These are phyloP conservation scores for Hymenoscyphus linearis DNA, from an alignment of 2,329 filamentous ascomycete genomes.

Conservation along the genomic window DNA sequence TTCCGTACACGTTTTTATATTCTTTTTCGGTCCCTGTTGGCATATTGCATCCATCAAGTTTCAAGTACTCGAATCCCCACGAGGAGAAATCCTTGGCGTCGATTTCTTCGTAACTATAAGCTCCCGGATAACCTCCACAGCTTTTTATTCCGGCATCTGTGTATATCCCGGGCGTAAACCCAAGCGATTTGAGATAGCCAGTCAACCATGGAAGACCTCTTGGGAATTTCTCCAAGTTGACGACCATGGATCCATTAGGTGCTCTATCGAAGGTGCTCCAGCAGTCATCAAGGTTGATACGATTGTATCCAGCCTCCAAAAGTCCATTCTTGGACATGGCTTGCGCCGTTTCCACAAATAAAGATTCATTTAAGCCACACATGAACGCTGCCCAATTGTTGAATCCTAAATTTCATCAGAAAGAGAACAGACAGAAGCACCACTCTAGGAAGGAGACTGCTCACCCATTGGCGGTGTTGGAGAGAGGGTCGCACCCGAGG, in stretches of 20 bases:
- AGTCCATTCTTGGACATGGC: slow-evolving; percentile 44
- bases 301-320: slow-evolving; percentile 47
- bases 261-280: slow-evolving; percentile 44
- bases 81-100: slow-evolving; percentile 49
- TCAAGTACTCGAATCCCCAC: slow-evolving; percentile 57
- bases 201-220: slow-evolving; percentile 52
- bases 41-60: slow-evolving; percentile 53
- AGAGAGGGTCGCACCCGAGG: slow-evolving; percentile 23
- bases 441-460: neutral
- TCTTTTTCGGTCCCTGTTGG: slow-evolving; percentile 32
- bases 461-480: slow-evolving; percentile 42
- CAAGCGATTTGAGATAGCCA: slow-evolving; percentile 49
- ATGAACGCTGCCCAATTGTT: slow-evolving; percentile 46
- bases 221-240: slow-evolving; percentile 49
- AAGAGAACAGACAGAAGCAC: neutral
- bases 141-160: slow-evolving; percentile 42
- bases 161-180: slow-evolving; percentile 60
- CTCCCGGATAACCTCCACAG: slow-evolving; percentile 53
- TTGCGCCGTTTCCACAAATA: slow-evolving; percentile 43
- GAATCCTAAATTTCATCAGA: slow-evolving; percentile 30
- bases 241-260: slow-evolving; percentile 39
- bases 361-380: slow-evolving; percentile 43
- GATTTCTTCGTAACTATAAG: slow-evolving; percentile 49
- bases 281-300: slow-evolving; percentile 60
- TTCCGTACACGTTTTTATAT: slow-evolving; percentile 36